phyloP scores from a whole-genome alignment of 352 stramenopile genomes.

The Phytophthora capsici region DNA sequence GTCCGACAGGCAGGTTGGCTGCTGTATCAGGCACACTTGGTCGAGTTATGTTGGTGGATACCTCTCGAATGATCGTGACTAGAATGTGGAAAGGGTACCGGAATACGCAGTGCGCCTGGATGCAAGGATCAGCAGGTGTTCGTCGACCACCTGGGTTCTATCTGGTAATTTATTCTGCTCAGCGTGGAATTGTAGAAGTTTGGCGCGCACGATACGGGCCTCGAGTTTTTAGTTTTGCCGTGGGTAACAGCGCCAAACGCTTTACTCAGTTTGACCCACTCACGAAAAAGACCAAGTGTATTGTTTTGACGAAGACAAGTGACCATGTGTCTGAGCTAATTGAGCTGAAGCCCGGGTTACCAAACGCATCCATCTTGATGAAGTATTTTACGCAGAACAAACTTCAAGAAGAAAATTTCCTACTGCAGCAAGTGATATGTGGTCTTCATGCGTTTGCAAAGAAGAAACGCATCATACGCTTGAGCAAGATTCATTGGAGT shows the following conservation, averaged over 20 bases:
- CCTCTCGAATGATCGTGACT: slow-evolving; percentile 79
- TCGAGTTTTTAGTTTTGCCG: slow-evolving; percentile 73
- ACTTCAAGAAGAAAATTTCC: slow-evolving; percentile 87
- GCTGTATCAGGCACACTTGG: slow-evolving; percentile 80
- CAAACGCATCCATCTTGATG: slow-evolving; percentile 69
- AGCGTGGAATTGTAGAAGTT: slow-evolving; percentile 84
- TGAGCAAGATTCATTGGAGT: slow-evolving; percentile 57
- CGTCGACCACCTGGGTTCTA: slow-evolving; percentile 65
- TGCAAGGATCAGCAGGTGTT: slow-evolving; percentile 69
- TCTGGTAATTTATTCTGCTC: slow-evolving; percentile 85
- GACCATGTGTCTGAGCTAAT: slow-evolving; percentile 58
- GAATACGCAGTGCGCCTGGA: slow-evolving; percentile 83
- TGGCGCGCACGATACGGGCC: slow-evolving; percentile 82
- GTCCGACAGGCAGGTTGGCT: slow-evolving; percentile 70
- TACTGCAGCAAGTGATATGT: slow-evolving; percentile 81
- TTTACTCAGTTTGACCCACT: slow-evolving; percentile 61
- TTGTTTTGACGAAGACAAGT: slow-evolving; percentile 51
- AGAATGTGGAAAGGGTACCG: slow-evolving; percentile 91
- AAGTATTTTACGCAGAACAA: slow-evolving; percentile 90
- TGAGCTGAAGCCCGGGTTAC: slow-evolving; percentile 59
- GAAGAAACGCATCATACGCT: slow-evolving; percentile 58
- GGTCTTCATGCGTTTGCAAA: slow-evolving; percentile 76
- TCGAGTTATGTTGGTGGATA: slow-evolving; percentile 80
- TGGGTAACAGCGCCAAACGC: slow-evolving; percentile 69
- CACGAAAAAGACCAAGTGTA: slow-evolving; percentile 51